These are phyloP conservation scores for Pythium rhizo-oryzae DNA, from an alignment of 352 stramenopile species.

Conservation along the genomic window DNA sequence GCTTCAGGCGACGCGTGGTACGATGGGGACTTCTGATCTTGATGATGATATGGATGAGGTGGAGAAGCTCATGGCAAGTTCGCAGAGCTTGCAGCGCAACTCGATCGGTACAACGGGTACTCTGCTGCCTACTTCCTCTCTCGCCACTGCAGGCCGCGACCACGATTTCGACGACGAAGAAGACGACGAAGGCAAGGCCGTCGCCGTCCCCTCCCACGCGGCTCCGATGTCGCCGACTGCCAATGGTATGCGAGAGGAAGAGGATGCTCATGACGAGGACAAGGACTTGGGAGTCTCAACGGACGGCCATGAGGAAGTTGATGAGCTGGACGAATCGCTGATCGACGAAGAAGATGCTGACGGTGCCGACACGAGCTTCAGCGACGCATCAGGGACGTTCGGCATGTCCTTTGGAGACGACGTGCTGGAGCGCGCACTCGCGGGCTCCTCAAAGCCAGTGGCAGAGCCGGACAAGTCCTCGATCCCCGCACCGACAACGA, in stretches of 20 bases:
- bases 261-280: too few relatives aligned
- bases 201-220: background rate
- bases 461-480: background rate
- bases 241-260: background rate
- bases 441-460: background rate
- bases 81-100: conserved; percentile 12
- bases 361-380: conserved; percentile 7
- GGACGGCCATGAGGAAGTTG: background rate
- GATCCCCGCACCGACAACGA: background rate
- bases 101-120: background rate
- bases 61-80: conserved; percentile 25
- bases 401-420: conserved; percentile 25
- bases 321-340: background rate
- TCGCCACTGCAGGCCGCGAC: background rate
- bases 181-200: background rate
- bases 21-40: conserved; percentile 13
- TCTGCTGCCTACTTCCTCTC: background rate
- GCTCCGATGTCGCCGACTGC: too few relatives aligned
- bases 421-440: conserved; percentile 17
- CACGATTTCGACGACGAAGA: conserved; percentile 15
- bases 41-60: conserved; percentile 46
- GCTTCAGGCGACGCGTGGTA: conserved; percentile 16
- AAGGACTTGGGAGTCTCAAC: background rate
- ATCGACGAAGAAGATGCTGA: background rate
- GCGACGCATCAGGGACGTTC: conserved; percentile 19